Conservation (phyloP, 2,329 filamentous ascomycete genomes). For the Chaetomium sp. region DNA sequence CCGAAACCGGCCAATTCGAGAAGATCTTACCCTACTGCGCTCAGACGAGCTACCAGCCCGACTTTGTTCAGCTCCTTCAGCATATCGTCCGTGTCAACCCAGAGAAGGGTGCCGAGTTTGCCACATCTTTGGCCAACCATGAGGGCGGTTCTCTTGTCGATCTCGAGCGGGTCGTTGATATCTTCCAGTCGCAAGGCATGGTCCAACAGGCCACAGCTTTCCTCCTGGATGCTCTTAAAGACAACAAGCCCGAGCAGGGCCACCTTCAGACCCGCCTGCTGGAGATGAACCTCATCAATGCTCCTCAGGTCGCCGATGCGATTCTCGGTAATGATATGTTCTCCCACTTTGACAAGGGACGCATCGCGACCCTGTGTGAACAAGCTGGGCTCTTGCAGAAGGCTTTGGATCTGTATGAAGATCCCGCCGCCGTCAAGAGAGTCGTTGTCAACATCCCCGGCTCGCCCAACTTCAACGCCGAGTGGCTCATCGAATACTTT, state of each 20-base stretch:
- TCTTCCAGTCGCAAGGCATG: slow-evolving; percentile 98
- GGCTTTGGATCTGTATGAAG: slow-evolving; percentile 91
- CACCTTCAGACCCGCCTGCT: slow-evolving; percentile 88
- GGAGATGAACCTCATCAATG: slow-evolving; percentile 97
- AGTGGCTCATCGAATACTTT: slow-evolving; percentile 91
- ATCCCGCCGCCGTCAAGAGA: slow-evolving; percentile 83
- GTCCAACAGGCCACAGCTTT: slow-evolving; percentile 98
- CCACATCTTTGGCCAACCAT: slow-evolving; percentile 82
- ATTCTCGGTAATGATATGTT: slow-evolving; percentile 99
- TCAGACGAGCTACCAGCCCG: slow-evolving; percentile 82
- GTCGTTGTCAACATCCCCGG: slow-evolving; percentile 76
- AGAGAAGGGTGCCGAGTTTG: slow-evolving; percentile 92
- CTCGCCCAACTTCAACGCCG: slow-evolving; percentile 77
- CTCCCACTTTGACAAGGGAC: slow-evolving; percentile 86
- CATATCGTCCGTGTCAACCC: slow-evolving; percentile 88
- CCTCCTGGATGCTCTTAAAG: slow-evolving; percentile 88
- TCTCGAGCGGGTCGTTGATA: slow-evolving; percentile 89
- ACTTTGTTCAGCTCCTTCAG: slow-evolving; percentile 86
- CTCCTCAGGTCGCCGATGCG: slow-evolving; percentile 93
- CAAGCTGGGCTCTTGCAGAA: slow-evolving; percentile 80
- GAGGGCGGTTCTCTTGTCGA: slow-evolving; percentile 84
- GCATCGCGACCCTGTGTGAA: slow-evolving; percentile 87
- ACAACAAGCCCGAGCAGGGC: slow-evolving; percentile 89
- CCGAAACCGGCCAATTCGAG: slow-evolving; percentile 93
- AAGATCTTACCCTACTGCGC: slow-evolving; percentile 90